A percentile compares a stretch with the other conserved stretches of the same genome.
Evolutionary conservation across 2,329 filamentous ascomycete species (phyloP).

Genomic region (Aspergillus vadensis): DNA sequence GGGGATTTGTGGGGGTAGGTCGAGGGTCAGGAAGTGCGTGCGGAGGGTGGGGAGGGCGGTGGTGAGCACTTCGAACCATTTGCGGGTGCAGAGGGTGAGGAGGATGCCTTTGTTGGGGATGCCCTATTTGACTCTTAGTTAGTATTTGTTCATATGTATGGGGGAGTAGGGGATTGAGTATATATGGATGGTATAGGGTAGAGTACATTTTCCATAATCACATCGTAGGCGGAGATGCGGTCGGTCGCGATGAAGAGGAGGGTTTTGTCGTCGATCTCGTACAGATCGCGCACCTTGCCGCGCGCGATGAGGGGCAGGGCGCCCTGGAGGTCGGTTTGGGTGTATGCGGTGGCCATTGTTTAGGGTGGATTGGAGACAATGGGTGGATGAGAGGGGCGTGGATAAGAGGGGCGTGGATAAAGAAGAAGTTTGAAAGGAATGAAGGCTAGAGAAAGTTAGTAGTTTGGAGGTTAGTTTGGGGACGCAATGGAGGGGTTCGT

Average conservation of each 20-base stretch:
- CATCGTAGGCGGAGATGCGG: slow-evolving; percentile 94
- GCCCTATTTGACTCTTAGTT: slow-evolving; percentile 50
- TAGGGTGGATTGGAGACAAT: neutral
- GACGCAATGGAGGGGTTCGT: neutral
- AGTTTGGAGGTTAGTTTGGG: neutral
- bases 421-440: neutral
- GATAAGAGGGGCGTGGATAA: neutral
- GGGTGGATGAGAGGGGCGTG: neutral
- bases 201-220: slow-evolving; percentile 75
- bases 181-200: slow-evolving; percentile 33
- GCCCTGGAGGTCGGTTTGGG: slow-evolving; percentile 46
- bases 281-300: slow-evolving; percentile 82
- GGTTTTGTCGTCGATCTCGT: slow-evolving; percentile 67
- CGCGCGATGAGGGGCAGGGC: slow-evolving; percentile 56
- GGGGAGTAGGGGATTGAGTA: slow-evolving; percentile 14
- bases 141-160: slow-evolving; percentile 43
- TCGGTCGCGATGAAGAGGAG: slow-evolving; percentile 85
- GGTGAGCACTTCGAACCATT: slow-evolving; percentile 68
- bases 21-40: slow-evolving; percentile 64
- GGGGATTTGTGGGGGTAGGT: slow-evolving; percentile 56
- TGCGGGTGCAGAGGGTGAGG: slow-evolving; percentile 66
- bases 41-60: slow-evolving; percentile 58
- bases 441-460: neutral
- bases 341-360: slow-evolving; percentile 43
- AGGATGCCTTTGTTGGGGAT: slow-evolving; percentile 69